Percentiles rank a stretch among this genome's conserved stretches.
Evolutionary conservation across 2,329 filamentous ascomycete genomes (phyloP).

Genomic region (Fusarium liriodendri): DNA sequence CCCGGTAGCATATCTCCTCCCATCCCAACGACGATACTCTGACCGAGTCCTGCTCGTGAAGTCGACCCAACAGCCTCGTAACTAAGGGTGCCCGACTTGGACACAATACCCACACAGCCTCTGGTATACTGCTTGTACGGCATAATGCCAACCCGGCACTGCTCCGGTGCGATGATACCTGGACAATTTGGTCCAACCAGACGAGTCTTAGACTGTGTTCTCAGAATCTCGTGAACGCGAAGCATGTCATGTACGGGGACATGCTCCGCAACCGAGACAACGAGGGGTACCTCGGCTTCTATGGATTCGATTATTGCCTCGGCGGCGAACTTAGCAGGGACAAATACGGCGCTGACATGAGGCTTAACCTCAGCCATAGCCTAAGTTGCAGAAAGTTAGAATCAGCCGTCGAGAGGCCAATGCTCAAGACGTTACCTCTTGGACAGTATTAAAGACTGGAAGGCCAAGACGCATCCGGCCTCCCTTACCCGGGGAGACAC

Average conservation of each 20-base stretch:
- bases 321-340: constrained; percentile 74
- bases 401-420: neutral
- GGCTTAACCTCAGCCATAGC: constrained; percentile 56
- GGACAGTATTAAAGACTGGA: constrained; percentile 51
- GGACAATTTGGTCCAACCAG: constrained; percentile 86
- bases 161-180: constrained; percentile 80
- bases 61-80: constrained; percentile 84
- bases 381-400: constrained; percentile 24
- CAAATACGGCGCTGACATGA: constrained; percentile 79
- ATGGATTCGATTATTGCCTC: constrained; percentile 79
- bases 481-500: constrained; percentile 53
- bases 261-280: constrained; percentile 84
- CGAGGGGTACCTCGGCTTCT: constrained; percentile 80
- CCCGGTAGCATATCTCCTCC: constrained; percentile 81
- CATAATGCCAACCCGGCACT: constrained; percentile 64
- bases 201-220: constrained; percentile 76
- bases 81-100: constrained; percentile 84
- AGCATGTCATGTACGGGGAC: constrained; percentile 83
- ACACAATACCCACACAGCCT: constrained; percentile 78
- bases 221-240: constrained; percentile 74
- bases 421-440: constrained; percentile 38
- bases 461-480: constrained; percentile 47
- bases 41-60: constrained; percentile 78
- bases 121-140: constrained; percentile 56
- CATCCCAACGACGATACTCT: constrained; percentile 82